A percentile compares a stretch with the other conserved stretches of the same genome.
Evolutionary conservation across 352 stramenopile species (phyloP).

Genomic region (Globisporangium nagaii): DNA sequence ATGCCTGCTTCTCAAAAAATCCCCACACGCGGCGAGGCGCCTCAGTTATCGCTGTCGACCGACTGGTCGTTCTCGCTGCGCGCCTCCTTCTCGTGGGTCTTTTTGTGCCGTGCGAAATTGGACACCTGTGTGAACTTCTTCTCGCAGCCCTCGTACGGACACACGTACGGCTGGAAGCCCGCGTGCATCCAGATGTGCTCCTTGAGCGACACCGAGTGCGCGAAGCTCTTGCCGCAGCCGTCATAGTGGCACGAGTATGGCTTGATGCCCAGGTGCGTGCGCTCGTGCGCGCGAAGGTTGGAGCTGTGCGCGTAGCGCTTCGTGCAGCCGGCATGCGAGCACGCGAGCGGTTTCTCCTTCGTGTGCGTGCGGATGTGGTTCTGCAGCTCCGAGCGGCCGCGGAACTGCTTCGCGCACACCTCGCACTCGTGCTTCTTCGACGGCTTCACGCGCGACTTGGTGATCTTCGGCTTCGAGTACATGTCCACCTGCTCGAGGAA

Average conservation of each 20-base stretch:
- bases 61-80: conserved; percentile 37
- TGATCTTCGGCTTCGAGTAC: conserved; percentile 85
- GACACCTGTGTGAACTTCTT: conserved; percentile 90
- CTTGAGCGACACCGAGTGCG: conserved; percentile 88
- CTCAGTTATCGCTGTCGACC: conserved; percentile 43
- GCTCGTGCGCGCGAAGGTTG: conserved; percentile 89
- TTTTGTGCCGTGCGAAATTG: conserved; percentile 85
- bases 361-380: conserved; percentile 90
- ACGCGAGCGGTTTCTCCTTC: conserved; percentile 87
- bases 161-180: conserved; percentile 88
- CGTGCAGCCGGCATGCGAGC: conserved; percentile 76
- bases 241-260: conserved; percentile 89
- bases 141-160: conserved; percentile 83
- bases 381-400: conserved; percentile 74
- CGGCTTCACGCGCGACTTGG: conserved; percentile 82
- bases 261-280: conserved; percentile 87
- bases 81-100: conserved; percentile 80
- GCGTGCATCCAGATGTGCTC: conserved; percentile 92
- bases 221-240: conserved; percentile 87
- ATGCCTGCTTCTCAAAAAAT: not conserved
- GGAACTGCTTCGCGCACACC: conserved; percentile 84
- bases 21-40: no score
- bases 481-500: conserved; percentile 87
- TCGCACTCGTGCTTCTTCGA: conserved; percentile 84
- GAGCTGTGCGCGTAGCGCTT: conserved; percentile 89